Conservation (phyloP, 2,329 filamentous ascomycete genomes). For the Fusarium fracticaudum region DNA sequence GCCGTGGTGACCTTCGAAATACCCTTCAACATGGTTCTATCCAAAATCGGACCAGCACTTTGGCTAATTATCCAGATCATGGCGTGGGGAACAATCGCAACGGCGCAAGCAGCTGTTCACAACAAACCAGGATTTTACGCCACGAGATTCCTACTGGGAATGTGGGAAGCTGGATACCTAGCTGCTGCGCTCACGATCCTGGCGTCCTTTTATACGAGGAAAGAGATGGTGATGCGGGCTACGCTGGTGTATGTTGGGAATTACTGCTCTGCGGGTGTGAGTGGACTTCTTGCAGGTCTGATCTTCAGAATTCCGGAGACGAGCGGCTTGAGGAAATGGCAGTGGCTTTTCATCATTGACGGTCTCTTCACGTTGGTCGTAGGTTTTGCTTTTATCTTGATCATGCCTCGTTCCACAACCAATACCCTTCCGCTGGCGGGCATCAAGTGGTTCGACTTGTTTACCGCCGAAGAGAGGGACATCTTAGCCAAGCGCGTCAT, state of each 20-base stretch:
- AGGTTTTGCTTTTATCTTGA: background rate
- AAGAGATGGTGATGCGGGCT: background rate
- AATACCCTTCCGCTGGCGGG: background rate
- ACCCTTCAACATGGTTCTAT: slow-evolving; percentile 1
- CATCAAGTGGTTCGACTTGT: background rate
- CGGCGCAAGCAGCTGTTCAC: background rate
- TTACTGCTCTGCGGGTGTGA: slow-evolving; percentile 2
- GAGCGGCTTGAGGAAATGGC: background rate
- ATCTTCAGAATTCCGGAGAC: slow-evolving; percentile 2
- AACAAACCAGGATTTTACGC: background rate
- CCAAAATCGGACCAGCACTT: background rate
- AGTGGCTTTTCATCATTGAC: slow-evolving; percentile 10
- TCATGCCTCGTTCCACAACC: background rate
- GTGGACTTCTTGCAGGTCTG: background rate
- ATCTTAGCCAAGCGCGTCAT: background rate
- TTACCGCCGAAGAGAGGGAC: background rate
- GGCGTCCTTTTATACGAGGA: background rate
- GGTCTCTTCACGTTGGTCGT: background rate
- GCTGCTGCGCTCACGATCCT: background rate
- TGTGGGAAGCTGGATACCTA: slow-evolving; percentile 8
- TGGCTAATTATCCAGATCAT: slow-evolving; percentile 1
- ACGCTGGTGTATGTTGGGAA: slow-evolving; percentile 12
- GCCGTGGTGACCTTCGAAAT: background rate
- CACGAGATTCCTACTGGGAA: background rate
- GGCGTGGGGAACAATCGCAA: slow-evolving; percentile 1